Conservation (phyloP, 169 alveolate species). For the Plasmodium cynomolgi region DNA sequence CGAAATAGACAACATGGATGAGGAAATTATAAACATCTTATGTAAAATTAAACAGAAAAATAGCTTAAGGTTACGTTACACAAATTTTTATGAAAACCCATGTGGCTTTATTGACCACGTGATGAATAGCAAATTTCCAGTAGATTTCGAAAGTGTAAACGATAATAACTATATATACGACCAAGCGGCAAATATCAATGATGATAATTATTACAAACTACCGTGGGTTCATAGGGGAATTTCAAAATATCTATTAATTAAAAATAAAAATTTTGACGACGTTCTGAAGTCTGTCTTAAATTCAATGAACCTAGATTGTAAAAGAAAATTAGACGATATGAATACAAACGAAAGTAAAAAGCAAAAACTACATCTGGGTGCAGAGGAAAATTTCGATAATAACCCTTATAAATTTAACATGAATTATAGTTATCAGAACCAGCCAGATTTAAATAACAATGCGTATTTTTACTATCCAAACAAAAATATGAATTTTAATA, state of each 20-base stretch:
- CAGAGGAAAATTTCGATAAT: neutral
- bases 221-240: constrained; percentile 77
- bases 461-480: constrained; percentile 27
- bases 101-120: constrained; percentile 73
- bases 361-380: neutral
- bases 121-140: constrained; percentile 72
- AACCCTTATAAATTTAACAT: constrained; percentile 11
- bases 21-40: constrained; percentile 50
- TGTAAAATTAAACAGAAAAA: constrained; percentile 63
- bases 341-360: constrained; percentile 25
- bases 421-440: constrained; percentile 4
- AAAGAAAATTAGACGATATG: constrained; percentile 36
- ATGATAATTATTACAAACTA: constrained; percentile 65
- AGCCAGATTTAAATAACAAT: constrained; percentile 33
- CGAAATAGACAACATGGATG: constrained; percentile 61
- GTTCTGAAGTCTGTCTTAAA: constrained; percentile 69
- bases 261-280: constrained; percentile 65
- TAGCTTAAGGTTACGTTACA: constrained; percentile 63
- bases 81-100: constrained; percentile 71
- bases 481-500: constrained; percentile 50
- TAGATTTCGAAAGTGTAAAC: constrained; percentile 20
- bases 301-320: constrained; percentile 60
- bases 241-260: constrained; percentile 64
- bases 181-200: constrained; percentile 73
- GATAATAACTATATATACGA: constrained; percentile 58